phyloP scores from a whole-genome alignment of 345 rosid genomes.

The Theobroma cacao region DNA sequence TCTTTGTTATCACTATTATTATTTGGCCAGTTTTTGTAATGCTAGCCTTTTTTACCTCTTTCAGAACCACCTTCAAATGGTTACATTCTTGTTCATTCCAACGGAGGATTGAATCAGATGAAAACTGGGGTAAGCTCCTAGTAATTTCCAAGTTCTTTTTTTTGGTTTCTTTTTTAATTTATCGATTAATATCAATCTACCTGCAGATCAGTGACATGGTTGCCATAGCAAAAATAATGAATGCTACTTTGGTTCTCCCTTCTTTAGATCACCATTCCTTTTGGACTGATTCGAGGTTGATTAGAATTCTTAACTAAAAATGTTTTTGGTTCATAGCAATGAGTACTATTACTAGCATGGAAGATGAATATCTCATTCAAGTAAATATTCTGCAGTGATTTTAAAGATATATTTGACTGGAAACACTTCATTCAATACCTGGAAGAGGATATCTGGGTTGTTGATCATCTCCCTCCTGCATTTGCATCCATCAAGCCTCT shows the following conservation, averaged over 20 bases:
- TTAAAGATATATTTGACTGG: constrained; percentile 72
- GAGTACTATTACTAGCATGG: background rate
- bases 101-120: constrained; percentile 93
- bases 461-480: constrained; percentile 48
- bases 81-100: constrained; percentile 63
- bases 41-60: background rate
- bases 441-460: constrained; percentile 50
- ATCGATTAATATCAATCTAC: background rate
- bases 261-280: constrained; percentile 66
- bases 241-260: constrained; percentile 69
- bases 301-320: background rate
- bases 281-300: constrained; percentile 77
- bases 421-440: constrained; percentile 52
- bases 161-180: background rate
- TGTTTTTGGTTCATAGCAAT: background rate
- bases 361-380: background rate
- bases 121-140: constrained; percentile 55
- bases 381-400: constrained; percentile 39
- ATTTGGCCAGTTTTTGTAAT: background rate
- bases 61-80: constrained; percentile 37
- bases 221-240: constrained; percentile 68
- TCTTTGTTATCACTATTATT: background rate
- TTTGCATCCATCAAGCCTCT: constrained; percentile 36
- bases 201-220: constrained; percentile 75
- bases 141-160: background rate